A percentile compares a stretch with the other conserved stretches of the same genome.
Conservation (phyloP, 73 alveolate genomes). For the Paramecium sexaurelia region DNA sequence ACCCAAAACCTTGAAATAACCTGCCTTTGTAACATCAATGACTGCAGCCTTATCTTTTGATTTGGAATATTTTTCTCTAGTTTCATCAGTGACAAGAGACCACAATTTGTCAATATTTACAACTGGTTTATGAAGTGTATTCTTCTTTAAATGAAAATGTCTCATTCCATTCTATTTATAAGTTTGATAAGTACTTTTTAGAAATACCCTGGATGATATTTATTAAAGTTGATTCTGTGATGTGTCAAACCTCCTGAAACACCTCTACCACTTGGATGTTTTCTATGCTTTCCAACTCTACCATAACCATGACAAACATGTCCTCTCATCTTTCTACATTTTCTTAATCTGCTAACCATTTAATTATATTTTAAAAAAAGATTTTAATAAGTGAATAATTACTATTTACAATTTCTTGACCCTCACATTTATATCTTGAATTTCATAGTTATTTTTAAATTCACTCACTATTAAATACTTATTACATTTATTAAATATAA, state of each 20-base stretch:
- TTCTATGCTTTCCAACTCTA: constrained; percentile 97
- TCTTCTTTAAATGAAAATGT: constrained; percentile 97
- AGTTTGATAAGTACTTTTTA: constrained; percentile 81
- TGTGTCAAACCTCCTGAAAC: constrained; percentile 95
- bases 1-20: constrained; percentile 96
- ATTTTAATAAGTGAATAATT: constrained; percentile 16
- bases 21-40: constrained; percentile 97
- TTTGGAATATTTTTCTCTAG: constrained; percentile 86
- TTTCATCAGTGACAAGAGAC: constrained; percentile 95
- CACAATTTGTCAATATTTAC: constrained; percentile 94
- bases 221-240: constrained; percentile 85
- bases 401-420: neutral
- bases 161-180: constrained; percentile 87
- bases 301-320: constrained; percentile 97
- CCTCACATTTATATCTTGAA: neutral
- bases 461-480: too few relatives aligned
- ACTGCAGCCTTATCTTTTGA: constrained; percentile 90
- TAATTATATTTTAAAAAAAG: constrained; percentile 55
- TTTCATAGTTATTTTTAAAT: neutral
- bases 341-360: constrained; percentile 87
- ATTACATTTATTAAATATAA: too few relatives aligned
- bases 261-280: constrained; percentile 99
- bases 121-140: constrained; percentile 87
- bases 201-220: constrained; percentile 99
- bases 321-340: constrained; percentile 97